These are phyloP conservation scores for Pseudogymnoascus sp. DNA, from an alignment of 2,329 filamentous ascomycete genomes.

Conservation along the genomic window DNA sequence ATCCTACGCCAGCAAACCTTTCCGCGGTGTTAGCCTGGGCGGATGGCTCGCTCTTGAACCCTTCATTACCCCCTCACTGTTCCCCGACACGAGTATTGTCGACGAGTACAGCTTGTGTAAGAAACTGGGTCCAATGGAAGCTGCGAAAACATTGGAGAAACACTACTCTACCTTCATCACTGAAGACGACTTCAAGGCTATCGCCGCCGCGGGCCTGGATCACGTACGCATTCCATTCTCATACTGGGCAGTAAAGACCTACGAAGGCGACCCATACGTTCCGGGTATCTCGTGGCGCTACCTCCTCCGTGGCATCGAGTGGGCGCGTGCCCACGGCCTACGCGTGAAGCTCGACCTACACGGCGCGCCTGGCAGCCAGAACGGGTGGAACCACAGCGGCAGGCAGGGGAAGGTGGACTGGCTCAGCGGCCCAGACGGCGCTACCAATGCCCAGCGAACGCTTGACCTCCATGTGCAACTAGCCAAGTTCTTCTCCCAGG, in stretches of 20 bases:
- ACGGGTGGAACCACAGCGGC: slow-evolving; percentile 96
- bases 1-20: slow-evolving; percentile 67
- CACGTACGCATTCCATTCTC: slow-evolving; percentile 94
- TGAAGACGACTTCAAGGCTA: slow-evolving; percentile 75
- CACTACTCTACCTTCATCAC: slow-evolving; percentile 89
- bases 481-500: slow-evolving; percentile 86
- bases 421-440: slow-evolving; percentile 80
- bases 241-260: slow-evolving; percentile 88
- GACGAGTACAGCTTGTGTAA: slow-evolving; percentile 79
- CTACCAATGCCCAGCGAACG: slow-evolving; percentile 68
- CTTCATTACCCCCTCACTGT: slow-evolving; percentile 90
- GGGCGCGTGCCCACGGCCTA: slow-evolving; percentile 82
- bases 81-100: slow-evolving; percentile 61
- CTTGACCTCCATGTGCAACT: slow-evolving; percentile 82
- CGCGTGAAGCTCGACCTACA: slow-evolving; percentile 91
- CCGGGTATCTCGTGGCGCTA: slow-evolving; percentile 87
- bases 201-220: slow-evolving; percentile 80
- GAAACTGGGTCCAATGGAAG: slow-evolving; percentile 58
- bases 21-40: slow-evolving; percentile 84
- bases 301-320: slow-evolving; percentile 85
- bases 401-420: slow-evolving; percentile 72
- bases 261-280: slow-evolving; percentile 81
- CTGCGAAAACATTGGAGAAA: slow-evolving; percentile 63
- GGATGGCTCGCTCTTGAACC: slow-evolving; percentile 93
- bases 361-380: slow-evolving; percentile 85